A percentile compares a stretch with the other conserved stretches of the same genome.
Evolutionary conservation across 768 basidiomycete species (phyloP).

Genomic region (Suillus subluteus): DNA sequence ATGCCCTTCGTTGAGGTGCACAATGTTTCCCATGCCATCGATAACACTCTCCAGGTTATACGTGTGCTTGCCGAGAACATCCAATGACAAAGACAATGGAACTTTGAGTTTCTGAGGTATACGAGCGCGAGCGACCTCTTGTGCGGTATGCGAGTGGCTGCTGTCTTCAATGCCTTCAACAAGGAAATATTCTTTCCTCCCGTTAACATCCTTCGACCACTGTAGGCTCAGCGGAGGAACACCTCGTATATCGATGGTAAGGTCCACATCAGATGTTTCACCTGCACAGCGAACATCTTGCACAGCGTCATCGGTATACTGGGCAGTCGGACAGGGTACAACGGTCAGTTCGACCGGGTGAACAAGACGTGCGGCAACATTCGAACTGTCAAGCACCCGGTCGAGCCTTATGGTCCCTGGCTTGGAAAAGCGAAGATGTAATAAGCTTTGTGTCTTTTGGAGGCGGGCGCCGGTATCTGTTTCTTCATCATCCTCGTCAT

Average conservation of each 20-base stretch:
- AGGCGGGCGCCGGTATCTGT: conserved; percentile 47
- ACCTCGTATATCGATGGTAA: conserved; percentile 69
- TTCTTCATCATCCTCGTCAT: conserved; percentile 57
- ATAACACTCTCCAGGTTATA: conserved; percentile 81
- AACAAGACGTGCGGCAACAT: conserved; percentile 74
- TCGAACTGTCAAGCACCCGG: conserved; percentile 68
- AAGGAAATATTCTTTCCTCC: conserved; percentile 67
- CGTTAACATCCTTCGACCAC: conserved; percentile 74
- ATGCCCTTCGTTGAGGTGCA: conserved; percentile 47
- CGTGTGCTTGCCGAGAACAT: conserved; percentile 65
- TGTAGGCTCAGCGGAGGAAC: conserved; percentile 78
- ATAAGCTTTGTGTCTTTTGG: conserved; percentile 75
- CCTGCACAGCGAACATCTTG: conserved; percentile 70
- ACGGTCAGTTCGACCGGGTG: conserved; percentile 66
- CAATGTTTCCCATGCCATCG: conserved; percentile 81
- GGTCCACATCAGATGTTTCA: conserved; percentile 56
- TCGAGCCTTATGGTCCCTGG: conserved; percentile 80
- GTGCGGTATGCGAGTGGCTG: conserved; percentile 38
- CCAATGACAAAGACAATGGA: conserved; percentile 67
- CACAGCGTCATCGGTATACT: conserved; percentile 53
- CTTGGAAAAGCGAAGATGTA: conserved; percentile 70
- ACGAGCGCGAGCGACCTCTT: conserved; percentile 27
- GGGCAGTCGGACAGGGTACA: conserved; percentile 81
- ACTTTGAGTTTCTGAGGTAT: conserved; percentile 63
- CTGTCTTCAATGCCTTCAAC: conserved; percentile 84